Percentiles rank a stretch among this genome's conserved stretches.
phyloP scores from a whole-genome alignment of 2,329 filamentous ascomycete genomes.

The Curvularia sp. region DNA sequence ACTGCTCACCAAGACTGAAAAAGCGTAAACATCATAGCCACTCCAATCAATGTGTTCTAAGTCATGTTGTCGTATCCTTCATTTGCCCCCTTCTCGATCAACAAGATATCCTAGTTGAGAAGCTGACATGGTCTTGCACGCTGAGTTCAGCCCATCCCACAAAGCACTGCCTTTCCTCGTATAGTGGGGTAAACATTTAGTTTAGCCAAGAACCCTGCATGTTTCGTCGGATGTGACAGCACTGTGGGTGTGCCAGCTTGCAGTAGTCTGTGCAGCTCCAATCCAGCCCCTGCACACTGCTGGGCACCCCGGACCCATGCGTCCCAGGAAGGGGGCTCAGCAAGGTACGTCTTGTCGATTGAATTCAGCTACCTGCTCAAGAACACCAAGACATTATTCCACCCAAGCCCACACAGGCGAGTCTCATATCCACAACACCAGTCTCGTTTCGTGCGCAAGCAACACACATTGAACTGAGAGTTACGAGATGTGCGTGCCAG shows the following conservation, averaged over 20 bases:
- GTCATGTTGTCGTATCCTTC: background rate
- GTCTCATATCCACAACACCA: background rate
- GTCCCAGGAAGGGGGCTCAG: background rate
- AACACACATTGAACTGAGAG: background rate
- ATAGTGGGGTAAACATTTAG: background rate
- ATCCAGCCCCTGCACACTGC: background rate
- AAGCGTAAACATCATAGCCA: background rate
- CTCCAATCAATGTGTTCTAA: background rate
- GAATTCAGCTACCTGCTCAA: background rate
- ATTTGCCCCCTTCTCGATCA: background rate
- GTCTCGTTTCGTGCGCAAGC: background rate
- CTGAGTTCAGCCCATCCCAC: background rate
- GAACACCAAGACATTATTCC: background rate
- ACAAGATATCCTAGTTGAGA: background rate
- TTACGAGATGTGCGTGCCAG: background rate
- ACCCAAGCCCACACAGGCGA: background rate
- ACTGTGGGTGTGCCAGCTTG: background rate
- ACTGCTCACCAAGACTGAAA: background rate
- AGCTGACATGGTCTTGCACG: background rate
- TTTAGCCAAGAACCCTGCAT: background rate
- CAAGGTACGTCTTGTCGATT: background rate
- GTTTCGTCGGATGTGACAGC: background rate
- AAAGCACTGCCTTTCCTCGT: background rate
- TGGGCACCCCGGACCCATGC: background rate
- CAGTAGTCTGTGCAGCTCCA: background rate